phyloP scores from a whole-genome alignment of 805 yeast genomes.

The Lachancea nothofagi region DNA sequence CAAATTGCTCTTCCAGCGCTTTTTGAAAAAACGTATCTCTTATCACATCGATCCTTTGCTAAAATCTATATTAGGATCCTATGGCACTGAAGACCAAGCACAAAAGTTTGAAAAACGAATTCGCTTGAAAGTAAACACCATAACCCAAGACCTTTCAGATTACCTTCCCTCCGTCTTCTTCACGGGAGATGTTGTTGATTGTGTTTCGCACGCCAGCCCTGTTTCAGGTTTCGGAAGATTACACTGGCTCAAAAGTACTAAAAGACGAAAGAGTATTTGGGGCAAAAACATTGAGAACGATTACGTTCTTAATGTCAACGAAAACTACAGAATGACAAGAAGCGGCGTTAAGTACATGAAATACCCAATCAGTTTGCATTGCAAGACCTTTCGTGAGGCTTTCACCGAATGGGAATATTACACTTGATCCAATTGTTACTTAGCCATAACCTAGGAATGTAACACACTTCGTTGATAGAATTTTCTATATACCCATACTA shows the following conservation, averaged over 20 bases:
- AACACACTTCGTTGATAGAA: background rate
- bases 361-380: slow-evolving; percentile 24
- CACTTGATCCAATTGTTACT: slow-evolving; percentile 1
- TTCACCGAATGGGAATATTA: slow-evolving; percentile 29
- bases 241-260: slow-evolving; percentile 30
- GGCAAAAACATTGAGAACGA: slow-evolving; percentile 24
- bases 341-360: slow-evolving; percentile 26
- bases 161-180: slow-evolving; percentile 23
- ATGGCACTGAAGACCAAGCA: slow-evolving; percentile 14
- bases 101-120: slow-evolving; percentile 17
- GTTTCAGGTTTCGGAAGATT: slow-evolving; percentile 30
- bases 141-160: slow-evolving; percentile 17
- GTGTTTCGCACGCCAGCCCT: slow-evolving; percentile 25
- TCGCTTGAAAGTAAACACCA: slow-evolving; percentile 11
- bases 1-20: slow-evolving; percentile 16
- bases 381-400: slow-evolving; percentile 21
- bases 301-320: slow-evolving; percentile 17
- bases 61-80: slow-evolving; percentile 18
- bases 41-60: slow-evolving; percentile 25
- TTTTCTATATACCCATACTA: background rate
- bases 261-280: slow-evolving; percentile 22
- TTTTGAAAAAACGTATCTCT: slow-evolving; percentile 18
- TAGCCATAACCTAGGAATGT: no score
- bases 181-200: slow-evolving; percentile 22
- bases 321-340: slow-evolving; percentile 19